phyloP scores from a whole-genome alignment of 1,284 basidiomycete species.

The Fomes fomentarius region DNA sequence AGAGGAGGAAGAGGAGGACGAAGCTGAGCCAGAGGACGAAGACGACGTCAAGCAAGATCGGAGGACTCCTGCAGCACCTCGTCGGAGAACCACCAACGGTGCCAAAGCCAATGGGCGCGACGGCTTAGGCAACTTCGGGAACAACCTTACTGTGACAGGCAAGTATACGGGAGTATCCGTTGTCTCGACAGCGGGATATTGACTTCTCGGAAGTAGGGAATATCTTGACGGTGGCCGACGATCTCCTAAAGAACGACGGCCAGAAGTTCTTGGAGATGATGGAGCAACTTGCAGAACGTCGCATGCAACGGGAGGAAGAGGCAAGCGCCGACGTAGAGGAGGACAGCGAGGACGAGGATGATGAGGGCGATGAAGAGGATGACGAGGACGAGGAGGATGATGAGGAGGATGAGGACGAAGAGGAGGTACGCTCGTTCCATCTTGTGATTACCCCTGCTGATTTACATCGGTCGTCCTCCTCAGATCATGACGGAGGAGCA shows the following conservation, averaged over 20 bases:
- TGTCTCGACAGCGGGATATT: conserved; percentile 17
- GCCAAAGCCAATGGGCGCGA: conserved; percentile 29
- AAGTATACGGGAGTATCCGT: conserved; percentile 22
- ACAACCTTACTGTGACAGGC: conserved; percentile 38
- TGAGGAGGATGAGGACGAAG: conserved; percentile 41
- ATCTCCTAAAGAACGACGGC: conserved; percentile 97
- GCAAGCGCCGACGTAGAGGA: conserved; percentile 75
- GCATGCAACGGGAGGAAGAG: conserved; percentile 92
- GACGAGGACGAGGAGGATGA: conserved; percentile 39
- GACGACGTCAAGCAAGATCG: conserved; percentile 32
- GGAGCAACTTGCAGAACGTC: conserved; percentile 96
- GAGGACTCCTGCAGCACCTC: conserved; percentile 24
- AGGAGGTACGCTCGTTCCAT: conserved; percentile 32
- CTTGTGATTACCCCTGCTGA: conserved; percentile 6
- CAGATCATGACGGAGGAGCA: conserved; percentile 85
- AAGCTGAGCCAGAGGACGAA: conserved; percentile 34
- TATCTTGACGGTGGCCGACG: conserved; percentile 98
- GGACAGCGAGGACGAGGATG: conserved; percentile 41
- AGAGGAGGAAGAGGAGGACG: conserved; percentile 37
- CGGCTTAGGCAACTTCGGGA: conserved; percentile 34
- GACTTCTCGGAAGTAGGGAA: conserved; percentile 61
- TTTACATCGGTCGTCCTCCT: conserved; percentile 12
- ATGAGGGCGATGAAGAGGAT: conserved; percentile 38
- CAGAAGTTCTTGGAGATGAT: conserved; percentile 99
- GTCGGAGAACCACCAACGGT: conserved; percentile 30